Base-by-base conservation (phyloP, 1,284 basidiomycete genomes). In the Marasmius tenuissimus region DNA sequence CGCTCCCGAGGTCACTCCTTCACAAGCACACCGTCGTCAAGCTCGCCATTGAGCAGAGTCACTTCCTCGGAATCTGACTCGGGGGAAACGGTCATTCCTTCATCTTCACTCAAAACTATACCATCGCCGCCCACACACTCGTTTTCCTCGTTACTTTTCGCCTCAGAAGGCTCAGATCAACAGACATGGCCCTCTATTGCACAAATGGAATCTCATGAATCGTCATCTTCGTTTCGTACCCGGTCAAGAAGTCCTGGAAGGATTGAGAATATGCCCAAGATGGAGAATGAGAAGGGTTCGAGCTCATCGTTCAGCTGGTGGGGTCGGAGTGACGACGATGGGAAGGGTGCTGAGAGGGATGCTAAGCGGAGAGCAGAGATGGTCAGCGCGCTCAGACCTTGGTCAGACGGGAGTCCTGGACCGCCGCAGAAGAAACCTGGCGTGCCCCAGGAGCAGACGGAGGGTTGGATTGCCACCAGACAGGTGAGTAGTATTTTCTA, bases 371-470 rank as follows among this genome's bases (percentile, higher is more conserved):
- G 14, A 27, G 16, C 11, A 11, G 40, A 48, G 37, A 47, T 34
- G 39, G 18, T n/a, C 5, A 60, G 39, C 20, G n/a, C 27, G 22
- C 33, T 38, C 12, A 51, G 59, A n/a, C 59, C 61, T 1, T 60
- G 62, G 64, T 56, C 20, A 42, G 63, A 60, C 11, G 34, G n/a
- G 11, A 10, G n/a, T 34, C 9, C 34, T 37, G 37, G 37, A 20
- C 45, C 58, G 20, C 71, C 71, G 7, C 71, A 70, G 56, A 65
- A 68, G 60, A 72, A 71, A 57, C 68, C 68, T 56, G 76, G 75
- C 0, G 70, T 84, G 3, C 81, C 85, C 2, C 66, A 73, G 27
- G 83, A 85, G 65, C 84, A 87, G 65, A 76, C 74, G 6, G 78
- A 84, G 61, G 80, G 80, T 2, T 82, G 80, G 72, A 63, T 75